Percentiles rank a stretch among this genome's conserved stretches.
phyloP scores from a whole-genome alignment of 2,329 filamentous ascomycete genomes.

The Cryphonectria radicalis region DNA sequence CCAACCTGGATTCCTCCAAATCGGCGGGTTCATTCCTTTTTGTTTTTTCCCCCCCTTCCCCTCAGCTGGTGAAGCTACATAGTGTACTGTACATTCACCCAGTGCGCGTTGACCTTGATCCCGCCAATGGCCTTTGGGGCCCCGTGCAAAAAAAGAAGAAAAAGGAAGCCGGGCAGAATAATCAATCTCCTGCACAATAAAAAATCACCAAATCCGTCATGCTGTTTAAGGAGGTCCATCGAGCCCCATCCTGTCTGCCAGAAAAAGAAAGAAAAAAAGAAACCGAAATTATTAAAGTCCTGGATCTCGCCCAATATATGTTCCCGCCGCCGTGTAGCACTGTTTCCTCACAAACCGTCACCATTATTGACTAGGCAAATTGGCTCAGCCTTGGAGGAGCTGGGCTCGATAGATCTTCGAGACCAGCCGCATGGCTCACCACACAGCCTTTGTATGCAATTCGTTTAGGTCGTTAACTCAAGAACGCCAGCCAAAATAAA shows the following conservation, averaged over 20 bases:
- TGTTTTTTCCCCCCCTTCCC: neutral
- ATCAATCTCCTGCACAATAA: neutral
- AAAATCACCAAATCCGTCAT: neutral
- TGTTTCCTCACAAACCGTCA: neutral
- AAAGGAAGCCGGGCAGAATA: neutral
- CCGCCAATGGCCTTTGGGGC: neutral
- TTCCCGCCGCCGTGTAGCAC: neutral
- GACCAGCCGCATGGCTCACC: neutral
- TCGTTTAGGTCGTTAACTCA: conserved; percentile 12
- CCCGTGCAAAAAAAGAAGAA: neutral
- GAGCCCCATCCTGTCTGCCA: neutral
- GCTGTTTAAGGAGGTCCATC: neutral
- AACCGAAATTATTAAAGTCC: neutral
- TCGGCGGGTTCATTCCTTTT: neutral
- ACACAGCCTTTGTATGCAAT: conserved; percentile 9
- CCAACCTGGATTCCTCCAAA: neutral
- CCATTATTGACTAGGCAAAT: neutral
- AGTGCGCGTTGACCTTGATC: neutral
- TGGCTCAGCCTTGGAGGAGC: neutral
- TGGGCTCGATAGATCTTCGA: neutral
- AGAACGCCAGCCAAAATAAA: conserved; percentile 14
- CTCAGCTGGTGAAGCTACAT: neutral
- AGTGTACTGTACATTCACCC: conserved; percentile 1
- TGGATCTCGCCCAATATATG: neutral
- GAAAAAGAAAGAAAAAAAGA: neutral